Percentiles rank a stretch among this genome's conserved stretches.
phyloP scores from a whole-genome alignment of 2,329 filamentous ascomycete genomes.

The Escovopsis weberi region DNA sequence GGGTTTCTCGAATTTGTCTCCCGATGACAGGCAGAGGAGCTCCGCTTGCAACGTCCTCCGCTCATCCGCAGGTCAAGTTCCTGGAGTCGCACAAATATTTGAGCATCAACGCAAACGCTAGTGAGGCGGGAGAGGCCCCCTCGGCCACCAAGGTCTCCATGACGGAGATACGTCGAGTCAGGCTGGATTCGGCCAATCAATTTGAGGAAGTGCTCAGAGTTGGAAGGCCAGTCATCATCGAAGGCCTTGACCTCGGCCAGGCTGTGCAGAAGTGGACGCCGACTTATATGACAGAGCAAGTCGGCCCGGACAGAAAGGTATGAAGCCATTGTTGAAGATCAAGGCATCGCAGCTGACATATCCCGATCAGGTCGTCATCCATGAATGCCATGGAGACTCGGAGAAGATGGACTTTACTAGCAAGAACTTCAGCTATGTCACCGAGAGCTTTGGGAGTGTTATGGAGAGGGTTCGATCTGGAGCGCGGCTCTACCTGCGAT shows the following conservation, averaged over 20 bases:
- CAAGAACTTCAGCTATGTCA: slow-evolving; percentile 72
- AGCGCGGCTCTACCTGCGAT: slow-evolving; percentile 59
- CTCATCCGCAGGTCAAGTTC: slow-evolving; percentile 6
- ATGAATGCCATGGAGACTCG: slow-evolving; percentile 41
- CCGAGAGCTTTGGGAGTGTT: slow-evolving; percentile 52
- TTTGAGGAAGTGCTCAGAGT: slow-evolving; percentile 45
- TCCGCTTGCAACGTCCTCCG: background rate
- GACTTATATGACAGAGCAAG: slow-evolving; percentile 47
- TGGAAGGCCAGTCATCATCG: slow-evolving; percentile 45
- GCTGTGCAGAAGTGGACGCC: slow-evolving; percentile 56
- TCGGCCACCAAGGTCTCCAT: slow-evolving; percentile 7
- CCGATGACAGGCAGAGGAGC: background rate
- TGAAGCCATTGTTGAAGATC: slow-evolving; percentile 5
- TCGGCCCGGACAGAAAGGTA: slow-evolving; percentile 49
- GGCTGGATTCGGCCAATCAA: slow-evolving; percentile 34
- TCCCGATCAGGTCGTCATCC: slow-evolving; percentile 48
- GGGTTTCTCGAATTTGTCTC: slow-evolving; percentile 30
- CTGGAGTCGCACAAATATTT: slow-evolving; percentile 15
- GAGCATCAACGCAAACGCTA: slow-evolving; percentile 4
- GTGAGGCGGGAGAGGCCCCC: background rate
- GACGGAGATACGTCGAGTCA: slow-evolving; percentile 34
- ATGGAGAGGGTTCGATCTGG: slow-evolving; percentile 44
- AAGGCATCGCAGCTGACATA: background rate
- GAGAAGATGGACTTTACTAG: slow-evolving; percentile 63
- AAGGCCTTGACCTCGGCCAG: slow-evolving; percentile 48